Evolutionary conservation across 2,329 filamentous ascomycete genomes (phyloP).

Genomic region (Cylindrodendrum hubeiense): DNA sequence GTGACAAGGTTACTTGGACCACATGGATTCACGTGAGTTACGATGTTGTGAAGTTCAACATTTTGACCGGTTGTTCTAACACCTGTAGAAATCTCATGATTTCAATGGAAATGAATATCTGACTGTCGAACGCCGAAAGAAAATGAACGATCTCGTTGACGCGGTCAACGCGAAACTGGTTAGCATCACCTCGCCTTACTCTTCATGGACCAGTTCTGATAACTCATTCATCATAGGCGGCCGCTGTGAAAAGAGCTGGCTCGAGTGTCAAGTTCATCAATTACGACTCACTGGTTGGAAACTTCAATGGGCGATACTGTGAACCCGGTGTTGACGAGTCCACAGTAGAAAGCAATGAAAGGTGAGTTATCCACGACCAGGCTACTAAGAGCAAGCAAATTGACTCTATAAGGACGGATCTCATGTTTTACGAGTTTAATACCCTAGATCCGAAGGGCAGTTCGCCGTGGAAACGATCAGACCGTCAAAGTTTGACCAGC

Average conservation of each 20-base stretch:
- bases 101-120: not conserved
- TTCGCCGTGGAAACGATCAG: conserved; percentile 15
- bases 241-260: conserved; percentile 12
- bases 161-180: not conserved
- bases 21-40: conserved; percentile 24
- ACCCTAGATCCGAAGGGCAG: conserved; percentile 3
- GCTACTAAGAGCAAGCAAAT: too few relatives aligned
- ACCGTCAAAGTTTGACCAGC: conserved; percentile 3
- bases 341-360: conserved; percentile 2
- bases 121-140: not conserved
- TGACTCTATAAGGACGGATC: not conserved
- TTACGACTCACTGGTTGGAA: conserved; percentile 5
- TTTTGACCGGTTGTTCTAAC: not conserved
- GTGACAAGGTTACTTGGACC: conserved; percentile 27
- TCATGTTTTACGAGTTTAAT: conserved; percentile 27
- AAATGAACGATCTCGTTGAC: not conserved
- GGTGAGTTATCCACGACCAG: too few relatives aligned
- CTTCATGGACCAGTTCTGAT: too few relatives aligned
- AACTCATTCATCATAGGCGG: not conserved
- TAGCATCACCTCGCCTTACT: not conserved
- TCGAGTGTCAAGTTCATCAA: not conserved
- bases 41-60: too few relatives aligned
- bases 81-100: too few relatives aligned
- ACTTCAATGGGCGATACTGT: conserved; percentile 12
- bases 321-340: conserved; percentile 22